These are phyloP conservation scores for Stachybotrys echinatus DNA, from an alignment of 2,329 filamentous ascomycete genomes.

Conservation along the genomic window DNA sequence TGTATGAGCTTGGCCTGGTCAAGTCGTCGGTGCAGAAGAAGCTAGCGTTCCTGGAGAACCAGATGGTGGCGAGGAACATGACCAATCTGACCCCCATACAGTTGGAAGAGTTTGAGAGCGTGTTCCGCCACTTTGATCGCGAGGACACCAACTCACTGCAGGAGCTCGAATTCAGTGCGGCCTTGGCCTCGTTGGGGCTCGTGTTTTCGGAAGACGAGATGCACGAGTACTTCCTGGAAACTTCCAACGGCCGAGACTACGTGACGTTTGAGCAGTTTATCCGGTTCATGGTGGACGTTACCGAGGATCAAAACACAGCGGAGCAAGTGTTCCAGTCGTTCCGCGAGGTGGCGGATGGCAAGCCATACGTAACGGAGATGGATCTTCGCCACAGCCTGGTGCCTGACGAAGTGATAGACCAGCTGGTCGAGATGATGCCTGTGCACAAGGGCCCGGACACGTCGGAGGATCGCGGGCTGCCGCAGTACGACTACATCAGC, in stretches of 20 bases:
- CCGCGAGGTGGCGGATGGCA: conserved; percentile 94
- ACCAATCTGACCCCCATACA: conserved; percentile 98
- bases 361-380: conserved; percentile 97
- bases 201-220: conserved; percentile 98
- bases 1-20: conserved; percentile 88
- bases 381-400: conserved; percentile 92
- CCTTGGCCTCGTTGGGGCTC: conserved; percentile 86
- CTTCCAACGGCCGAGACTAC: conserved; percentile 70
- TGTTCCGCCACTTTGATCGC: conserved; percentile 96
- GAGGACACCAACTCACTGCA: conserved; percentile 85
- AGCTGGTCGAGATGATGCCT: conserved; percentile 84
- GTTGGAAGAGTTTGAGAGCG: conserved; percentile 95
- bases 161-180: conserved; percentile 93
- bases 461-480: conserved; percentile 74
- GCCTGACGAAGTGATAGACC: conserved; percentile 94
- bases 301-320: conserved; percentile 96
- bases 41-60: conserved; percentile 92
- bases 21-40: conserved; percentile 94
- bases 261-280: conserved; percentile 99
- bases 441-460: conserved; percentile 78
- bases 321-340: conserved; percentile 99
- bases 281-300: conserved; percentile 98
- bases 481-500: conserved; percentile 92
- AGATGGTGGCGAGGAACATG: conserved; percentile 97
- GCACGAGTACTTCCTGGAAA: conserved; percentile 89